Evolutionary conservation across 1,284 basidiomycete genomes (phyloP).

Genomic region (Crocinoboletus sp.): DNA sequence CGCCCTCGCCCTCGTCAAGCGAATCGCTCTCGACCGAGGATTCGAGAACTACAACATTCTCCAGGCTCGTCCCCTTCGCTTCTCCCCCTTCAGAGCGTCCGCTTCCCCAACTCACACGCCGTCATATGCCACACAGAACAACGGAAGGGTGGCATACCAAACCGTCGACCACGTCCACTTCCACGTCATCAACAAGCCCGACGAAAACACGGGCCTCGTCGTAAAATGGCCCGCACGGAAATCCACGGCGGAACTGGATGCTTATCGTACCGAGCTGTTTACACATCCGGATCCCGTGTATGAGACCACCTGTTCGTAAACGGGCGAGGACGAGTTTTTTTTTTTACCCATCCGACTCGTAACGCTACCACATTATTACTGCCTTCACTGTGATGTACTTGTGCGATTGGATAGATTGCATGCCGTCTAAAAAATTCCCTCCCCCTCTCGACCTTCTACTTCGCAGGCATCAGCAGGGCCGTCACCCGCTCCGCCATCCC

Average conservation of each 20-base stretch:
- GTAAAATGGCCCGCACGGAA: conserved; percentile 61
- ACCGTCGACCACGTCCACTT: conserved; percentile 88
- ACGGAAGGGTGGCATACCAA: conserved; percentile 82
- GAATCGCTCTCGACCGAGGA: conserved; percentile 77
- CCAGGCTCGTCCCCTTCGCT: conserved; percentile 40
- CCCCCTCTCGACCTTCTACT: neutral
- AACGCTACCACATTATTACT: neutral
- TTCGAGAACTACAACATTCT: conserved; percentile 85
- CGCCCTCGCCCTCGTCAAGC: conserved; percentile 77
- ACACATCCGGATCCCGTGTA: conserved; percentile 41
- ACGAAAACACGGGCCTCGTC: conserved; percentile 61
- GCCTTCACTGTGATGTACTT: neutral
- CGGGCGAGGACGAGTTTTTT: too few species aligned
- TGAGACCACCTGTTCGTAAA: too few species aligned
- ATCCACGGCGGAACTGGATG: conserved; percentile 53
- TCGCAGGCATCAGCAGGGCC: conserved; percentile 1
- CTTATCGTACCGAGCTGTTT: conserved; percentile 55
- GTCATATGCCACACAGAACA: too few species aligned
- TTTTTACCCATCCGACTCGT: neutral
- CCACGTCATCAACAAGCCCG: conserved; percentile 88
- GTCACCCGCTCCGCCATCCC: conserved; percentile 8
- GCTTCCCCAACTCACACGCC: neutral
- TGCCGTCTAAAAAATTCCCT: neutral
- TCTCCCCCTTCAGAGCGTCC: neutral
- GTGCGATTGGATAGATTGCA: neutral